These are phyloP conservation scores for Alternaria burnsii DNA, from an alignment of 2,329 filamentous ascomycete genomes.

Conservation along the genomic window DNA sequence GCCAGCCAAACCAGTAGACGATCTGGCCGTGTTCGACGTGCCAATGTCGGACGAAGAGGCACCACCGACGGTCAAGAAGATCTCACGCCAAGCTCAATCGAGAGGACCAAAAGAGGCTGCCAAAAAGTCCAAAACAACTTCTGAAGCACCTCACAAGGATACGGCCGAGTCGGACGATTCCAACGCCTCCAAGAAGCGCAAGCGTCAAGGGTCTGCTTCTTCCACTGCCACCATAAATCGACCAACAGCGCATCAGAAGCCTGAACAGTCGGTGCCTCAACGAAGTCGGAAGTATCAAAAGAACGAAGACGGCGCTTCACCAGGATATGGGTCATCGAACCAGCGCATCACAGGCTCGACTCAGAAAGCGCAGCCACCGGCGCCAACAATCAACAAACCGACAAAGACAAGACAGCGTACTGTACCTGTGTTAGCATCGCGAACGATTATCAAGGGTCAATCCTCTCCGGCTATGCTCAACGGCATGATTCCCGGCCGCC, in stretches of 20 bases:
- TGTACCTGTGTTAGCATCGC: conserved; percentile 24
- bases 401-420: conserved; percentile 39
- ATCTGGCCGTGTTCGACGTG: conserved; percentile 36
- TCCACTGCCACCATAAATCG: conserved; percentile 22
- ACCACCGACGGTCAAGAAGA: conserved; percentile 24
- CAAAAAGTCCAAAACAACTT: background rate
- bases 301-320: conserved; percentile 32
- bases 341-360: background rate
- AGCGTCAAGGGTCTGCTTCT: conserved; percentile 35
- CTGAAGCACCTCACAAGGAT: conserved; percentile 15
- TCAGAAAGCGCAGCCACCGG: conserved; percentile 2
- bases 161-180: conserved; percentile 40
- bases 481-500: conserved; percentile 42
- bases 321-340: conserved; percentile 12
- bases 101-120: conserved; percentile 18
- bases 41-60: conserved; percentile 40
- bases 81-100: conserved; percentile 23
- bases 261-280: conserved; percentile 21
- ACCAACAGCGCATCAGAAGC: conserved; percentile 8
- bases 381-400: conserved; percentile 32
- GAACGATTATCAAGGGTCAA: conserved; percentile 36
- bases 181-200: conserved; percentile 42
- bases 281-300: conserved; percentile 40
- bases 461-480: conserved; percentile 47
- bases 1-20: conserved; percentile 8